phyloP scores from a whole-genome alignment of 2,329 filamentous ascomycete genomes.

The Lachnellula hyalina region DNA sequence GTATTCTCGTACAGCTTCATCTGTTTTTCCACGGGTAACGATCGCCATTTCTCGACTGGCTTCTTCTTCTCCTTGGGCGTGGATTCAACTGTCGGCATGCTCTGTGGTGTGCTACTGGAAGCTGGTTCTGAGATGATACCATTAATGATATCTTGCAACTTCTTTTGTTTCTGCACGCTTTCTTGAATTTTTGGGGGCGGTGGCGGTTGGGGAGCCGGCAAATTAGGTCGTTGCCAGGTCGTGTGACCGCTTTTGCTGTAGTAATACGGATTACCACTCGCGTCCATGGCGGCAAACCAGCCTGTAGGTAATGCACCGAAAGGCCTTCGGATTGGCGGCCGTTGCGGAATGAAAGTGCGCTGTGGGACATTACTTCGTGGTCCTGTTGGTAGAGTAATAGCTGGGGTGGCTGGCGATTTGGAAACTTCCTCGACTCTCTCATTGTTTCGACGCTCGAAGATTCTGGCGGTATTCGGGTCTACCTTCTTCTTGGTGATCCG shows the following conservation, averaged over 20 bases:
- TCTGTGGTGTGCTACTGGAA: slow-evolving; percentile 49
- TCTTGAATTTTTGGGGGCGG: slow-evolving; percentile 48
- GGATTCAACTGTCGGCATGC: slow-evolving; percentile 50
- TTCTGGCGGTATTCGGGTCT: slow-evolving; percentile 57
- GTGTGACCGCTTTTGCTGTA: slow-evolving; percentile 74
- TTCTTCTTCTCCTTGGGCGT: slow-evolving; percentile 51
- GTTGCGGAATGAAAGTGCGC: slow-evolving; percentile 46
- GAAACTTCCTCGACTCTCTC: slow-evolving; percentile 49
- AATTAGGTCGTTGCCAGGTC: slow-evolving; percentile 75
- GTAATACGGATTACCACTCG: slow-evolving; percentile 72
- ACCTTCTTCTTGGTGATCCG: slow-evolving; percentile 87
- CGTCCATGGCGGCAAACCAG: slow-evolving; percentile 74
- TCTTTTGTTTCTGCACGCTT: slow-evolving; percentile 52
- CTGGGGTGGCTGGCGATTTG: slow-evolving; percentile 19
- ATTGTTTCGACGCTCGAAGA: slow-evolving; percentile 60
- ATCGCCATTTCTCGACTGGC: slow-evolving; percentile 67
- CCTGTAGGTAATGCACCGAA: slow-evolving; percentile 60
- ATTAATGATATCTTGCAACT: slow-evolving; percentile 79
- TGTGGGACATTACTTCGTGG: slow-evolving; percentile 44
- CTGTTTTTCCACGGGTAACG: slow-evolving; percentile 72
- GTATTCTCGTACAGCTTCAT: slow-evolving; percentile 95
- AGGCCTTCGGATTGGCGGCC: background rate
- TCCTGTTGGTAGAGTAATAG: slow-evolving; percentile 40
- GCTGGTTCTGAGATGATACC: slow-evolving; percentile 58
- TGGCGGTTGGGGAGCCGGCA: slow-evolving; percentile 56